These are phyloP conservation scores for Babesia divergens DNA, from an alignment of 169 alveolate species.

Conservation along the genomic window DNA sequence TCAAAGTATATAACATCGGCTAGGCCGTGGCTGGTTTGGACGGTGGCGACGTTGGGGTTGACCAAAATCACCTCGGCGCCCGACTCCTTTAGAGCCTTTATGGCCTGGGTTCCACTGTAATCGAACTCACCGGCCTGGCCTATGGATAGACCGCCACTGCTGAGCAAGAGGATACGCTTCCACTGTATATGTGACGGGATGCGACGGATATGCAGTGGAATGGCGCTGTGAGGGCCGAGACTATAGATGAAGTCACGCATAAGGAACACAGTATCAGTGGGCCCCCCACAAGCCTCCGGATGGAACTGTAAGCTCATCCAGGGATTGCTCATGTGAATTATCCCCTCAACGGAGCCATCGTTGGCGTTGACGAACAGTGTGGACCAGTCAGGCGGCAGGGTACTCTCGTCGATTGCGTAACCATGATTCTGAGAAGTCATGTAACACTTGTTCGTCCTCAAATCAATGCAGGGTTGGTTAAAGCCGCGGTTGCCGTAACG, in stretches of 20 bases:
- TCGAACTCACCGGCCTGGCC: constrained; percentile 91
- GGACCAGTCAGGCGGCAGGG: constrained; percentile 65
- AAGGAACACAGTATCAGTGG: constrained; percentile 83
- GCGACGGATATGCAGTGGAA: constrained; percentile 75
- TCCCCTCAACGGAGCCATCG: constrained; percentile 83
- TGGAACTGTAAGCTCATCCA: constrained; percentile 85
- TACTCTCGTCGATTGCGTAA: constrained; percentile 62
- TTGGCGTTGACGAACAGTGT: constrained; percentile 82
- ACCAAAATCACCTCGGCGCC: constrained; percentile 80
- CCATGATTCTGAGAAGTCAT: constrained; percentile 86
- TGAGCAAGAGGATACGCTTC: constrained; percentile 71
- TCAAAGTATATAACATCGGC: constrained; percentile 82
- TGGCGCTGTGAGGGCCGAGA: constrained; percentile 41
- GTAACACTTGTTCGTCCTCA: constrained; percentile 82
- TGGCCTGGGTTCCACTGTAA: constrained; percentile 86
- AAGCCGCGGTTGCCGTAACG: constrained; percentile 81
- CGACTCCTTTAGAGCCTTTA: constrained; percentile 83
- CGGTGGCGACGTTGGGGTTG: constrained; percentile 89
- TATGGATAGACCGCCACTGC: constrained; percentile 84
- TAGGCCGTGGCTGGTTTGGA: constrained; percentile 82
- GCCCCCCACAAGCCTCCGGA: constrained; percentile 86
- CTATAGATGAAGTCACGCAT: constrained; percentile 74
- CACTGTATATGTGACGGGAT: constrained; percentile 59
- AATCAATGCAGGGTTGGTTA: constrained; percentile 86
- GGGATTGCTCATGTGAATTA: constrained; percentile 73